These are phyloP conservation scores for Truncatella angustata DNA, from an alignment of 2,329 filamentous ascomycete genomes.

Conservation along the genomic window DNA sequence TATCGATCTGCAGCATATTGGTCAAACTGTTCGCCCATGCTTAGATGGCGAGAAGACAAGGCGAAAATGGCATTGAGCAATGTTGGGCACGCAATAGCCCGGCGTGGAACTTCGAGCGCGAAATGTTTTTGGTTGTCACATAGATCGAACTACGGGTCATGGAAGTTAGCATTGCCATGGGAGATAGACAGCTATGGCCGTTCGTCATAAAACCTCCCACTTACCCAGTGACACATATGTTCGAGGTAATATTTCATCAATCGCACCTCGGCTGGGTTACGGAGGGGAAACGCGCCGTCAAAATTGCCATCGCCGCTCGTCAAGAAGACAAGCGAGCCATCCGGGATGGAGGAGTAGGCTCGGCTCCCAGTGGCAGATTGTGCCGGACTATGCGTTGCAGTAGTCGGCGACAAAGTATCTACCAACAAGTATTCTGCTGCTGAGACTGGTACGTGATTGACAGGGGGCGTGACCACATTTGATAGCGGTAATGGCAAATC, in stretches of 20 bases:
- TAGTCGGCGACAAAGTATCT: background rate
- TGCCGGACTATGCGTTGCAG: background rate
- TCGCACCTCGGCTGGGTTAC: background rate
- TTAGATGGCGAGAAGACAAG: slow-evolving; percentile 3
- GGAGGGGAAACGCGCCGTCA: background rate
- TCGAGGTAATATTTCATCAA: slow-evolving; percentile 8
- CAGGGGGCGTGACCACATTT: background rate
- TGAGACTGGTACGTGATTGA: background rate
- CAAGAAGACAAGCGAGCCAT: background rate
- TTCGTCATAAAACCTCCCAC: too few relatives aligned
- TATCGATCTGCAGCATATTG: slow-evolving; percentile 5
- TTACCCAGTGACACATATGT: slow-evolving; percentile 7
- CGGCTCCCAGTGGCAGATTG: background rate
- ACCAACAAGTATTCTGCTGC: background rate
- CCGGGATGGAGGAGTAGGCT: background rate
- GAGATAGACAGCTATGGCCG: background rate
- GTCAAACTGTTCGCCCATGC: slow-evolving; percentile 3
- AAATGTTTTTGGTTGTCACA: slow-evolving; percentile 5
- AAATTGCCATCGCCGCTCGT: background rate
- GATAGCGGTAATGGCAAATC: background rate
- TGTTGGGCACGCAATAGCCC: slow-evolving; percentile 4
- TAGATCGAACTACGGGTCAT: slow-evolving; percentile 2
- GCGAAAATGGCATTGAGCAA: slow-evolving; percentile 7
- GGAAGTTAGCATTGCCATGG: background rate
- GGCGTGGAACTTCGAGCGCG: slow-evolving; percentile 1